Conservation (phyloP, 192 early-diverging fungal species). For the Coemansia pectinata region DNA sequence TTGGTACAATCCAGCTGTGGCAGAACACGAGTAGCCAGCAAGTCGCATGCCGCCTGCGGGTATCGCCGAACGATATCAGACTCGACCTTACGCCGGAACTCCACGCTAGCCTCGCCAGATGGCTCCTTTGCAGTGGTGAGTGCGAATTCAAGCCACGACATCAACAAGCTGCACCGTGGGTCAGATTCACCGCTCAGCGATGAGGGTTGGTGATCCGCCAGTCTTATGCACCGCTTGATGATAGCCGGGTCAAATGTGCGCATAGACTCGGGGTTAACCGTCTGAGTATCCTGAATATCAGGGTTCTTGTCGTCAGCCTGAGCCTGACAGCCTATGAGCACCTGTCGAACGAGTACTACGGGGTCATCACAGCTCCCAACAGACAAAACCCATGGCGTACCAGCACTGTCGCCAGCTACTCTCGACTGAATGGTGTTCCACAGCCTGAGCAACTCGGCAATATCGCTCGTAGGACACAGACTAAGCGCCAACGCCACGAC, state of each 20-base stretch:
- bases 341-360: not conserved
- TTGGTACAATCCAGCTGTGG: constrained; percentile 30
- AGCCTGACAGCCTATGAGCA: not conserved
- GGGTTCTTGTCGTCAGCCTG: not conserved
- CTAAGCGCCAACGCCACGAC: constrained; percentile 33
- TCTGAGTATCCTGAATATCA: not conserved
- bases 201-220: not conserved
- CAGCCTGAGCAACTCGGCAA: constrained; percentile 24
- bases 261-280: constrained; percentile 12
- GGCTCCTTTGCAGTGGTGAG: constrained; percentile 26
- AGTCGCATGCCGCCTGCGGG: constrained; percentile 8
- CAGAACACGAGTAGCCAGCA: constrained; percentile 7
- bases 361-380: not conserved
- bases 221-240: constrained; percentile 29
- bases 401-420: not conserved
- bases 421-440: constrained; percentile 16
- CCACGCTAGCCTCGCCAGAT: not conserved
- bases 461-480: constrained; percentile 27
- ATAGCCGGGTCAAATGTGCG: constrained; percentile 48
- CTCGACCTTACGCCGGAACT: constrained; percentile 21
- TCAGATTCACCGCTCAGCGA: not conserved
- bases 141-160: constrained; percentile 46
- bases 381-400: not conserved
- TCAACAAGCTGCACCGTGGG: constrained; percentile 17
- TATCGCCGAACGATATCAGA: constrained; percentile 10